A percentile compares a stretch with the other conserved stretches of the same genome.
Evolutionary conservation across 768 basidiomycete genomes (phyloP).

Genomic region (Plicaturopsis crispa): DNA sequence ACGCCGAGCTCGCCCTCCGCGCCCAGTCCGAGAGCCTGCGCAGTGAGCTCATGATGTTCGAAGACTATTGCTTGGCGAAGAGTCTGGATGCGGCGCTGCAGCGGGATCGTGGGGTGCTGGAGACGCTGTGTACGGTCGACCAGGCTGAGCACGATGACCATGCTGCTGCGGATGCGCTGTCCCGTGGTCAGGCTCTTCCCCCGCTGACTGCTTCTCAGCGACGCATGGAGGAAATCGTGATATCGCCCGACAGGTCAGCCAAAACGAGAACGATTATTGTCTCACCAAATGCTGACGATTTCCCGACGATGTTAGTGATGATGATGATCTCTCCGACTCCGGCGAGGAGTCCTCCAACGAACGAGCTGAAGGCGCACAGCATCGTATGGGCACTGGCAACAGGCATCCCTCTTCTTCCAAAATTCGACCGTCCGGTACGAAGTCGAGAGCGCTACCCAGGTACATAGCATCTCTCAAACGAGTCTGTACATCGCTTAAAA

Average conservation of each 20-base stretch:
- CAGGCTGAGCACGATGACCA: conserved; percentile 16
- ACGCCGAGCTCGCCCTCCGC: conserved; percentile 20
- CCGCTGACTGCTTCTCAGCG: background rate
- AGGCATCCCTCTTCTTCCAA: too few species aligned
- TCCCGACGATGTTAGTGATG: too few species aligned
- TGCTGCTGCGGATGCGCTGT: conserved; percentile 12
- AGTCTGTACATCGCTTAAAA: too few species aligned
- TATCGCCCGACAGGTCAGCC: background rate
- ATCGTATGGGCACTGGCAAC: too few species aligned
- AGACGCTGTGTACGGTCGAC: conserved; percentile 7
- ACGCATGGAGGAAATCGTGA: background rate
- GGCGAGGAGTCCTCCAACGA: too few species aligned
- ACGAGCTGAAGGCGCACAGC: too few species aligned
- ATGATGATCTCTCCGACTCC: too few species aligned
- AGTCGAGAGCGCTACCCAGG: too few species aligned
- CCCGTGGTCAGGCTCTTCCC: conserved; percentile 7
- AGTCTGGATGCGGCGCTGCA: conserved; percentile 17
- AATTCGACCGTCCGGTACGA: too few species aligned
- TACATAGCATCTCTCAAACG: too few species aligned
- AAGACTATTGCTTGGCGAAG: conserved; percentile 12
- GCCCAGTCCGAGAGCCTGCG: conserved; percentile 13
- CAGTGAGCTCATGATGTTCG: conserved; percentile 4
- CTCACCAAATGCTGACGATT: too few species aligned
- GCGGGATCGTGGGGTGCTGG: conserved; percentile 13
- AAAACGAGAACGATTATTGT: too few species aligned